Evolutionary conservation across 2,329 filamentous ascomycete genomes (phyloP), one percentile per base, ranked within the genome.

Genomic region (Curvularia hawaiiensis): DNA sequence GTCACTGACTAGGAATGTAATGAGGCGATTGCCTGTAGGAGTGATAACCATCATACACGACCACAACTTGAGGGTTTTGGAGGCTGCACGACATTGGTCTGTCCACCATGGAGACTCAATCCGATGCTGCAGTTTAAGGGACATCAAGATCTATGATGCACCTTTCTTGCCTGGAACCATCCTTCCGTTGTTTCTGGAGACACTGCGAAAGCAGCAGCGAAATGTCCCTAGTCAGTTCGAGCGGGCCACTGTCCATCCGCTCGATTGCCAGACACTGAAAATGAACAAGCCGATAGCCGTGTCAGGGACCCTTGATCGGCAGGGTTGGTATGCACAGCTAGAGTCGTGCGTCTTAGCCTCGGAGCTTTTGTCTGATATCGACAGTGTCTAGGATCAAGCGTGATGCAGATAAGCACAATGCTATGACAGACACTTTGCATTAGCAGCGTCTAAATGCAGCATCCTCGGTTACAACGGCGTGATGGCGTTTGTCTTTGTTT

Each of bases 351-450:
- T 20, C 8, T 30, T 41, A 24, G 26, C 22, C n/a, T 16, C 24
- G 49, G 28, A 43, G 39, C n/a, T 51, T 50, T 43, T 20, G 12
- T 30, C n/a, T 51, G 12, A 30, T 18, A 28, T 31, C 5, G 41
- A 41, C 38, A n/a, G 39, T 30, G 11, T 16, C 12, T n/a, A 31
- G 38, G 28, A n/a, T 43, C 30, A 24, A 40, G 33, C 22, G 11
- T 50, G 47, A 39, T 26, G 47, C n/a, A 40, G 47, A 30, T 50
- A 18, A 50, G 22, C 22, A 50, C 22, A 22, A 38, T 39, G 26
- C 16, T 26, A 16, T 12, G 33, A n/a, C 24, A 16, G 33, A 14
- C 16, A 28, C 24, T 28, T 50, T 39, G 33, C 35, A 20, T 12
- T 28, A 22, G 33, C 12, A 4, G 28, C 35, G 28, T 28, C 6